Conservation (phyloP, 2,329 filamentous ascomycete species). For the Alternaria consortialis region DNA sequence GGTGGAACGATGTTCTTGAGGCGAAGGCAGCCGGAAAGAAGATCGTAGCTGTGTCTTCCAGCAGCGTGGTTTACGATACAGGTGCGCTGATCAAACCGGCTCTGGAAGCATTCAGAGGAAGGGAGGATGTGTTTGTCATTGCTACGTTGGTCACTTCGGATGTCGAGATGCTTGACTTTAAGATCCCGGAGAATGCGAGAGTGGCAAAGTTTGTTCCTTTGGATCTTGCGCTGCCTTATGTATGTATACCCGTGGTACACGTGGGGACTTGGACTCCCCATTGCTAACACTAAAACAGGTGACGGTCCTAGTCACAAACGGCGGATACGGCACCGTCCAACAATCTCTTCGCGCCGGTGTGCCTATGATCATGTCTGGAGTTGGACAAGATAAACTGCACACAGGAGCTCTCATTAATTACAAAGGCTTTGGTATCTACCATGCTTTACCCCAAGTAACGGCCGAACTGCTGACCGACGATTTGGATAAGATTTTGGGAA, state of each 20-base stretch:
- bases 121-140: conserved; percentile 53
- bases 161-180: conserved; percentile 18
- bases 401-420: conserved; percentile 39
- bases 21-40: conserved; percentile 50
- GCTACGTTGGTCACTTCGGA: conserved; percentile 44
- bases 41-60: conserved; percentile 59
- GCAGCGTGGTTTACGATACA: conserved; percentile 55
- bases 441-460: conserved; percentile 9
- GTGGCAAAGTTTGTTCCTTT: conserved; percentile 60
- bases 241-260: not conserved
- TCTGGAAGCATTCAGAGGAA: conserved; percentile 52
- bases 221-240: conserved; percentile 53
- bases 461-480: not conserved
- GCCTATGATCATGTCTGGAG: conserved; percentile 58
- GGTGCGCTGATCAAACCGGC: conserved; percentile 57
- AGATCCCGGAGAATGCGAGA: conserved; percentile 54
- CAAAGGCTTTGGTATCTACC: conserved; percentile 17
- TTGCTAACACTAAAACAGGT: conserved; percentile 26
- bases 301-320: conserved; percentile 58
- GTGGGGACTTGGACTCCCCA: not conserved
- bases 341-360: conserved; percentile 58
- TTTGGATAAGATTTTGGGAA: conserved; percentile 15
- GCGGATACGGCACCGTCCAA: conserved; percentile 59
- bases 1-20: conserved; percentile 56
- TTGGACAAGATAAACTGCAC: conserved; percentile 53